Conservation (phyloP, 768 basidiomycete species). For the Lentinula raphanica region DNA sequence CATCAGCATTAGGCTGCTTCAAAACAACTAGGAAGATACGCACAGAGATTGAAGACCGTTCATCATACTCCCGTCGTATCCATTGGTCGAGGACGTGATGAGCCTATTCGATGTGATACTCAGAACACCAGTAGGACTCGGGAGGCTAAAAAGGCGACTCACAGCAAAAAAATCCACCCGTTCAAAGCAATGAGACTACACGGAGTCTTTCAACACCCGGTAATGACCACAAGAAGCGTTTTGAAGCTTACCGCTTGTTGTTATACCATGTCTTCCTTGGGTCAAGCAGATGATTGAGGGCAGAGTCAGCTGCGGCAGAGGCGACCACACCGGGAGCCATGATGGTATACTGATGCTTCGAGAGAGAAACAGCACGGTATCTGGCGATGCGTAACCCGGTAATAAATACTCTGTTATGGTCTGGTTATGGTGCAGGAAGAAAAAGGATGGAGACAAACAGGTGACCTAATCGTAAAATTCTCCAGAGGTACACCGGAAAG, state of each 20-base stretch:
- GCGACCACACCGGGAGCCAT: conserved; percentile 55
- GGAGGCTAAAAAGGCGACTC: conserved; percentile 15
- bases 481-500: conserved; percentile 34
- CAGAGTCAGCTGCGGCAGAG: conserved; percentile 24
- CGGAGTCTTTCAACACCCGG: background rate
- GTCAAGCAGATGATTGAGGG: conserved; percentile 54
- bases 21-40: background rate
- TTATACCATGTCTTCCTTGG: conserved; percentile 72
- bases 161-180: conserved; percentile 67
- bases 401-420: background rate
- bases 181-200: conserved; percentile 56
- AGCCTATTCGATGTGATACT: conserved; percentile 33
- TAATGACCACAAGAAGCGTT: background rate
- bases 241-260: conserved; percentile 59
- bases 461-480: conserved; percentile 29
- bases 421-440: too few species aligned
- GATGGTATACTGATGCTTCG: conserved; percentile 21
- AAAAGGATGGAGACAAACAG: conserved; percentile 15
- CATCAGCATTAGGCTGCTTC: background rate
- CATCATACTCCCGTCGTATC: conserved; percentile 78
- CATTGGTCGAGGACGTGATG: conserved; percentile 72
- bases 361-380: conserved; percentile 12
- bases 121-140: background rate
- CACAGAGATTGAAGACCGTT: conserved; percentile 67
- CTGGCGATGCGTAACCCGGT: background rate